phyloP scores from a whole-genome alignment of 1,284 basidiomycete genomes.

The Veloboletus limbatus region DNA sequence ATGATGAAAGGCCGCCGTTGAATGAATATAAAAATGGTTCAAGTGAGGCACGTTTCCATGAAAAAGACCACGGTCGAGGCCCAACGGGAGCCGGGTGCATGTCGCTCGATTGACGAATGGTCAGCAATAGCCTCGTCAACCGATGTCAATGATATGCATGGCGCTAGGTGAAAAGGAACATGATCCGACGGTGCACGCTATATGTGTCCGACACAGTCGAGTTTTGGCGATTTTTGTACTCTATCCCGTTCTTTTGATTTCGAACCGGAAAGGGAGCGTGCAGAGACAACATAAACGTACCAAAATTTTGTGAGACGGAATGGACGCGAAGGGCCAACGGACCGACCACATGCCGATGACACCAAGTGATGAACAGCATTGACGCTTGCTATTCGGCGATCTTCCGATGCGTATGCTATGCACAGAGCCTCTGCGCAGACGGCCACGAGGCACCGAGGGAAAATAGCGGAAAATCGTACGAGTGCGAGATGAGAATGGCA shows the following conservation, averaged over 20 bases:
- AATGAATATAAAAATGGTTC: neutral
- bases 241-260: neutral
- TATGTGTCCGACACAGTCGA: constrained; percentile 1
- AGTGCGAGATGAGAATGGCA: constrained; percentile 1
- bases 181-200: neutral
- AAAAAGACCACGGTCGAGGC: neutral
- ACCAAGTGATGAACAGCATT: too few species aligned
- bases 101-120: neutral
- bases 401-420: neutral
- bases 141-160: neutral
- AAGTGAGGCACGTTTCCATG: neutral
- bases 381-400: too few species aligned
- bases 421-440: neutral
- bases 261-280: neutral
- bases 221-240: neutral
- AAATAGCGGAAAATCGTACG: constrained; percentile 1
- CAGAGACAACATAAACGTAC: neutral
- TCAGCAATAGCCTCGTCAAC: neutral
- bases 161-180: neutral
- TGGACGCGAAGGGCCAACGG: neutral
- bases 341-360: neutral
- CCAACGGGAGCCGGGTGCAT: neutral
- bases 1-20: neutral
- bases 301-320: neutral
- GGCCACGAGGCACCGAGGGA: constrained; percentile 13